phyloP scores from a whole-genome alignment of 1,139 yeast genomes.

The Meyerozyma elateridarum region DNA sequence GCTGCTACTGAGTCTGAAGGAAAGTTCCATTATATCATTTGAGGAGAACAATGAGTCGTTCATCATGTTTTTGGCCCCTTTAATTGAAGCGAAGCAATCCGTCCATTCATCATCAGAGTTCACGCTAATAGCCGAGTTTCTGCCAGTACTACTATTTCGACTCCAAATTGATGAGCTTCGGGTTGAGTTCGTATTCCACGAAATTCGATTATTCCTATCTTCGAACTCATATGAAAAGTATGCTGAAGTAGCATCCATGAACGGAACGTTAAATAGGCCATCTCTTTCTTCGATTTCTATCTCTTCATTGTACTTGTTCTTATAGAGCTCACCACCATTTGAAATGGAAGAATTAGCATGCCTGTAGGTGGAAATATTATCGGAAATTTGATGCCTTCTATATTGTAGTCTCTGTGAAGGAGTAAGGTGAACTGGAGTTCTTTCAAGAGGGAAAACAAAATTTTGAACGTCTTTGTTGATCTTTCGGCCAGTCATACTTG shows the following conservation, averaged over 20 bases:
- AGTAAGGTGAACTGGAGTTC: constrained; percentile 28
- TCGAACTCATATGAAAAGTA: too few relatives aligned
- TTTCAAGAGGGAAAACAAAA: constrained; percentile 9
- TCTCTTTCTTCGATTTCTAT: not conserved
- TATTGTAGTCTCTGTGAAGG: constrained; percentile 37
- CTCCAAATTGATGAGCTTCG: constrained; percentile 42
- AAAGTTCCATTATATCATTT: not conserved
- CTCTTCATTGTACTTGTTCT: constrained; percentile 16
- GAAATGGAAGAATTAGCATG: not conserved
- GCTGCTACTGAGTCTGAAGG: constrained; percentile 10
- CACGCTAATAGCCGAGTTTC: constrained; percentile 6
- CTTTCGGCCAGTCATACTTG: too few relatives aligned
- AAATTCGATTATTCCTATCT: constrained; percentile 3
- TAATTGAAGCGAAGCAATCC: not conserved
- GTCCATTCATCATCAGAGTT: not conserved
- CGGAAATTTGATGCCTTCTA: constrained; percentile 26
- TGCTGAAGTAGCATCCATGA: not conserved
- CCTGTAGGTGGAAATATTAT: constrained; percentile 15
- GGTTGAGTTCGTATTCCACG: constrained; percentile 31
- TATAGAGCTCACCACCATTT: too few relatives aligned
- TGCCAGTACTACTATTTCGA: constrained; percentile 15
- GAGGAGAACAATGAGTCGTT: too few relatives aligned
- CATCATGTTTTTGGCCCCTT: not conserved
- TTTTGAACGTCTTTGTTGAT: not conserved
- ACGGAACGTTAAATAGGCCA: not conserved